A percentile compares a stretch with the other conserved stretches of the same genome.
These are phyloP conservation scores for Penicillium sp. DNA, from an alignment of 2,329 filamentous ascomycete species.

Conservation along the genomic window DNA sequence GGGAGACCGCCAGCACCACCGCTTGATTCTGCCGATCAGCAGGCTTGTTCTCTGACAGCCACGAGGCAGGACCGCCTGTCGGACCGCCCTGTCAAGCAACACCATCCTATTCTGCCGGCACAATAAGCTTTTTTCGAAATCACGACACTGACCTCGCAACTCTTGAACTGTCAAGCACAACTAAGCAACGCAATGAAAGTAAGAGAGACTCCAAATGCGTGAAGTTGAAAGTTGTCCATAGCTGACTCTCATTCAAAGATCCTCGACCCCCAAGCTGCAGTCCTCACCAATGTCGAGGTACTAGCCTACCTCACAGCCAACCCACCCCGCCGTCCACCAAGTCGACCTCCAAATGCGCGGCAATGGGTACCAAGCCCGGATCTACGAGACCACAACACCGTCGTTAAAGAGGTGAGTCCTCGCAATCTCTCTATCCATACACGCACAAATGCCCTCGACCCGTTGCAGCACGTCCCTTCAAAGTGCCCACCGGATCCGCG, in stretches of 20 bases:
- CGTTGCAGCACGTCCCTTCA: not conserved
- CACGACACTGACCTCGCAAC: conserved; percentile 3
- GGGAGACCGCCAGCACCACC: not conserved
- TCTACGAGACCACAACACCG: conserved; percentile 49
- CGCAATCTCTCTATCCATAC: too few relatives aligned
- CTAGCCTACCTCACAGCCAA: conserved; percentile 44
- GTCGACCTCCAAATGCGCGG: conserved; percentile 39
- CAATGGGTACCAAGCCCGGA: conserved; percentile 46
- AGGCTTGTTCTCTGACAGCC: not conserved
- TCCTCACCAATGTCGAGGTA: conserved; percentile 49
- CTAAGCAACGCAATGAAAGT: conserved; percentile 30
- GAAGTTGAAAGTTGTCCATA: too few relatives aligned
- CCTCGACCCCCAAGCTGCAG: conserved; percentile 48
- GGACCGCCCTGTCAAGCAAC: not conserved
- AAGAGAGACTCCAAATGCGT: not conserved
- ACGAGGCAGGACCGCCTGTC: not conserved
- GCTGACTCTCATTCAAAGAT: conserved; percentile 33
- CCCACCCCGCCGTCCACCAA: conserved; percentile 45
- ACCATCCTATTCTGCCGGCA: conserved; percentile 21
- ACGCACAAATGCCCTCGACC: not conserved
- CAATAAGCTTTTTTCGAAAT: conserved; percentile 27
- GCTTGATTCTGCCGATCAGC: not conserved
- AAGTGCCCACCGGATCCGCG: not conserved
- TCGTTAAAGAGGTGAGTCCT: conserved; percentile 47
- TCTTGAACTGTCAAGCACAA: not conserved